Evolutionary conservation across 2,329 filamentous ascomycete genomes (phyloP), one percentile per base, ranked within the genome.

Genomic region (Sporothrix inflata): DNA sequence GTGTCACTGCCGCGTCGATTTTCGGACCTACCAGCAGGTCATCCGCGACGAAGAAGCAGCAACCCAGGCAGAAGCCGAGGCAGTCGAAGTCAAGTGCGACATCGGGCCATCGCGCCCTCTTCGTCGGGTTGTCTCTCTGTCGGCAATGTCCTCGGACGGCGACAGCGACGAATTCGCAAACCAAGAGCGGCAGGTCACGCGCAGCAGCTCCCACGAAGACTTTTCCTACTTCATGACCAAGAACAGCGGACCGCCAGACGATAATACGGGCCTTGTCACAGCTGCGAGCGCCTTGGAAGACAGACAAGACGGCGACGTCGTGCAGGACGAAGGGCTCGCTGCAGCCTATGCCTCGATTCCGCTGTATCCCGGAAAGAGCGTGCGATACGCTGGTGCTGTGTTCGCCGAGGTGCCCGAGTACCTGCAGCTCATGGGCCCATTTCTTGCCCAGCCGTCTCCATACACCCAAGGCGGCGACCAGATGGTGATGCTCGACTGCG

Each of bases 1-100:
- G 8, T 84, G 83, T 75, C 42, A 73, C 16, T 84, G 83, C 73
- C 71, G 72, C 4, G 76, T 79, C 0, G 75, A 77, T 16, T 83
- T 82, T 67, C 75, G 78, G 24, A 75, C 75, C 9, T 82, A 81
- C 71, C 71, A 76, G 24, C 73, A 76, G 3, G 72, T 42, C 19
- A 30, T 42, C n/a, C n/a, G 12, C 2, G 71, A 67, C n/a, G 4
- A 27, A 60, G 34, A 12, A 9, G 27, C 3, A 55, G 21, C 38
- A 14, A 11, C n/a, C 21, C 12, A 34, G 9, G 27, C 57, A 14
- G 51, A 69, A 8, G 49, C 61, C 7, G 24, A 11, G 34, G 40
- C 8, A 5, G 49, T 12, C 21, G 21, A n/a, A n/a, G 67, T 19
- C 14, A 16, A 34, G 40, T 12, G 14, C 16, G 24, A 49, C 8